Evolutionary conservation across 768 basidiomycete species (phyloP).

Genomic region (Xerocomus potaroensis): DNA sequence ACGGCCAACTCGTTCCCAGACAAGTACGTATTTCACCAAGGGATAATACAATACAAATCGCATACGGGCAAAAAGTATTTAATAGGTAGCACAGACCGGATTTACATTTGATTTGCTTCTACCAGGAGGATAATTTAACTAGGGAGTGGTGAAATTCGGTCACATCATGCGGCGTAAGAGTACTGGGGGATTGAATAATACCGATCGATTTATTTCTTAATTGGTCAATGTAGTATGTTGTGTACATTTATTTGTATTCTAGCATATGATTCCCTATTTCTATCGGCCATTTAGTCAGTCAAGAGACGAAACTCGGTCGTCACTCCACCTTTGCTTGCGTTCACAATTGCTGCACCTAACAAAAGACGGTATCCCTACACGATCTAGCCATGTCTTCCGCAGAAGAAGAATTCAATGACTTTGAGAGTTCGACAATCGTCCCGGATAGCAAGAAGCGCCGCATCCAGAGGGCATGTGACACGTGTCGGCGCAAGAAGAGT

Average conservation of each 20-base stretch:
- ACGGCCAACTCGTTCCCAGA: too few species aligned
- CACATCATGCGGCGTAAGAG: too few species aligned
- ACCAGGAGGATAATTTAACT: too few species aligned
- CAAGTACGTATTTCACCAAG: too few species aligned
- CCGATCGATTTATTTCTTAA: background rate
- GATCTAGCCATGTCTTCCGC: constrained; percentile 40
- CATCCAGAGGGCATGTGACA: constrained; percentile 77
- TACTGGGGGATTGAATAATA: too few species aligned
- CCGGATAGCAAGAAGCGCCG: constrained; percentile 60
- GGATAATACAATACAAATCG: too few species aligned
- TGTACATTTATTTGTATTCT: background rate
- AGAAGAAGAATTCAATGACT: constrained; percentile 59
- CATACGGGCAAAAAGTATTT: too few species aligned
- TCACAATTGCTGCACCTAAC: background rate
- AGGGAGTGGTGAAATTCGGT: too few species aligned
- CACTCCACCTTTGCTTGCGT: too few species aligned
- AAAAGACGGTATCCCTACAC: background rate
- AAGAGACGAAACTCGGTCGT: too few species aligned
- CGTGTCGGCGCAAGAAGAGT: constrained; percentile 84
- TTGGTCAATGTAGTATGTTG: background rate
- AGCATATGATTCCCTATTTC: constrained; percentile 2
- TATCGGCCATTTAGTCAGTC: background rate
- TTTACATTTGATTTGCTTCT: too few species aligned
- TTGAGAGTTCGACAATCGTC: constrained; percentile 28
- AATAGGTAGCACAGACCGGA: too few species aligned